A percentile compares a stretch with the other conserved stretches of the same genome.
phyloP scores from a whole-genome alignment of 371 early-diverging fungal genomes.

The Chytridium lagenaria region DNA sequence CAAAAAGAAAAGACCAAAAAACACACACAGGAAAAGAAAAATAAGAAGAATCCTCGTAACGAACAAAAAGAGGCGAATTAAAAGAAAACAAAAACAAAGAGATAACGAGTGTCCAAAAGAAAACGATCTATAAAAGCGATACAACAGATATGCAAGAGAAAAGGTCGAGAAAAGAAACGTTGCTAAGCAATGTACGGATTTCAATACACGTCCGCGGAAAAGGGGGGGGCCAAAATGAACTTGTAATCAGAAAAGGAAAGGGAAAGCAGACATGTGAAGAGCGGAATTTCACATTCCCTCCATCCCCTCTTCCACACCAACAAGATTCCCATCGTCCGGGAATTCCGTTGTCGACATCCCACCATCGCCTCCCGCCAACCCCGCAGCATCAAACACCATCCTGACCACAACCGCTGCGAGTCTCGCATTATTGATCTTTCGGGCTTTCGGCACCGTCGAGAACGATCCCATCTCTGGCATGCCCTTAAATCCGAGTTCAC shows the following conservation, averaged over 20 bases:
- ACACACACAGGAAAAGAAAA: too few species aligned
- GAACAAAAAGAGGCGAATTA: not conserved
- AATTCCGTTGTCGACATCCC: not conserved
- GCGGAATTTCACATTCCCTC: too few species aligned
- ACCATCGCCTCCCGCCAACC: not conserved
- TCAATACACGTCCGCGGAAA: too few species aligned
- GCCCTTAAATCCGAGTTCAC: conserved; percentile 40
- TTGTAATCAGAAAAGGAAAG: too few species aligned
- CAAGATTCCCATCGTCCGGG: not conserved
- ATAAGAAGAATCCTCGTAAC: too few species aligned
- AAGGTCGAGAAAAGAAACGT: not conserved
- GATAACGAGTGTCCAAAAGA: not conserved
- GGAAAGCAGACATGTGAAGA: too few species aligned
- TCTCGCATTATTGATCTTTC: conserved; percentile 34
- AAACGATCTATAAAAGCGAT: not conserved
- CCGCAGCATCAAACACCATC: conserved; percentile 21
- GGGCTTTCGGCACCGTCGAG: conserved; percentile 14
- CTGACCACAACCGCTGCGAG: conserved; percentile 40
- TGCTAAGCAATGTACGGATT: not conserved
- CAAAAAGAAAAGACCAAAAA: too few species aligned
- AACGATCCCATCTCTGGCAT: conserved; percentile 39
- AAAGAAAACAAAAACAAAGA: not conserved
- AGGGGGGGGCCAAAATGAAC: too few species aligned
- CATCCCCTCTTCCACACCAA: not conserved
- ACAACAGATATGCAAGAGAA: not conserved